Conservation (phyloP, 108 stramenopile species). For the Parmales sp. region DNA sequence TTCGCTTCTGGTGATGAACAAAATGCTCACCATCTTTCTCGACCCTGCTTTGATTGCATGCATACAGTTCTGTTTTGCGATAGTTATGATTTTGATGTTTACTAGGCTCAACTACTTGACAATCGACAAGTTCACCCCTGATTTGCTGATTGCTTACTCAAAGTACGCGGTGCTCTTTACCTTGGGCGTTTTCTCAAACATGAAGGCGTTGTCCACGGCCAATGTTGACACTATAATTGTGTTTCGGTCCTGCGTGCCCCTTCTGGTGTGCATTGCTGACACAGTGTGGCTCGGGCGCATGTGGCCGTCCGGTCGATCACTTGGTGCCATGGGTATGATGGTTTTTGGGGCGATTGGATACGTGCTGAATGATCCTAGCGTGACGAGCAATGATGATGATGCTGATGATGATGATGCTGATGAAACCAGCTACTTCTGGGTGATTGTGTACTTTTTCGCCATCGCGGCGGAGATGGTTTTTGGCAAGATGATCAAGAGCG, state of each 20-base stretch:
- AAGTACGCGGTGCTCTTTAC: slow-evolving; percentile 67
- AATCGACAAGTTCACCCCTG: slow-evolving; percentile 56
- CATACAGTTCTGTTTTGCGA: slow-evolving; percentile 53
- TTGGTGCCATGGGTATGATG: slow-evolving; percentile 45
- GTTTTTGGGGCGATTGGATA: slow-evolving; percentile 67
- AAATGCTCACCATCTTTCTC: slow-evolving; percentile 56
- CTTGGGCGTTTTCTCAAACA: slow-evolving; percentile 66
- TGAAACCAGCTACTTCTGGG: slow-evolving; percentile 78
- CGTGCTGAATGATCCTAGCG: slow-evolving; percentile 50
- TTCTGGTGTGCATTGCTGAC: slow-evolving; percentile 67
- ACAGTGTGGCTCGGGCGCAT: slow-evolving; percentile 70
- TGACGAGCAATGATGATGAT: slow-evolving; percentile 8
- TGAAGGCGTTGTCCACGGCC: slow-evolving; percentile 57
- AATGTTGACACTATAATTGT: slow-evolving; percentile 92
- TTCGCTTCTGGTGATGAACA: slow-evolving; percentile 65
- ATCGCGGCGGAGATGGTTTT: slow-evolving; percentile 80
- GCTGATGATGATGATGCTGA: no score
- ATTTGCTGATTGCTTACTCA: slow-evolving; percentile 61
- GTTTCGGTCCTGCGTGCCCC: slow-evolving; percentile 69
- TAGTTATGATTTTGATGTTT: slow-evolving; percentile 50
- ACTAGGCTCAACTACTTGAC: slow-evolving; percentile 29
- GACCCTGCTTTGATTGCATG: slow-evolving; percentile 61
- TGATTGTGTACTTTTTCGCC: slow-evolving; percentile 46
- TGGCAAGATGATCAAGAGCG: slow-evolving; percentile 68
- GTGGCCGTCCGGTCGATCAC: slow-evolving; percentile 58